phyloP scores from a whole-genome alignment of 768 basidiomycete genomes.

The Sistotremastrum niveocremeum region DNA sequence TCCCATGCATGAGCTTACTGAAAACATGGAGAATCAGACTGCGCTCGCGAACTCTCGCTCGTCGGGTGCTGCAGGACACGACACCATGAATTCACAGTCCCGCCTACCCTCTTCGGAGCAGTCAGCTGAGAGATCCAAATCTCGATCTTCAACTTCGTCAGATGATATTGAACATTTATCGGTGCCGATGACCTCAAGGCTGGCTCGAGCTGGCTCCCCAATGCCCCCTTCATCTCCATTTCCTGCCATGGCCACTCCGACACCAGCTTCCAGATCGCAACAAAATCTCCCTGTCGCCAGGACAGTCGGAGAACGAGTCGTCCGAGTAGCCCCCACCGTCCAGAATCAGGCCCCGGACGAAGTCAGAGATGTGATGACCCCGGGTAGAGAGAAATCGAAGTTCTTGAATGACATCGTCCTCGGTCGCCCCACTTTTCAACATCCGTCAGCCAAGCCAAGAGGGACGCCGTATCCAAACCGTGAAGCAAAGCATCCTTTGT shows the following conservation, averaged over 20 bases:
- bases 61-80: too few species aligned
- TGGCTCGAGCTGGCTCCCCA: not conserved
- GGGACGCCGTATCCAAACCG: conserved; percentile 36
- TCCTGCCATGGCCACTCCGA: not conserved
- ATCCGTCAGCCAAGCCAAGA: conserved; percentile 35
- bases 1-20: too few species aligned
- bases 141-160: not conserved
- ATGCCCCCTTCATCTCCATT: conserved; percentile 3
- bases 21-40: too few species aligned
- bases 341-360: not conserved
- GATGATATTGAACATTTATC: conserved; percentile 1
- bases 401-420: conserved; percentile 29
- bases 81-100: too few species aligned
- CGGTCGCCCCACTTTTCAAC: conserved; percentile 67
- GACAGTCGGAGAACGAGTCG: too few species aligned
- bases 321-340: too few species aligned
- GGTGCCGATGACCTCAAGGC: not conserved
- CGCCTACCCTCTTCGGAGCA: too few species aligned
- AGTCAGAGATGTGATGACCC: not conserved
- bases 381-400: too few species aligned
- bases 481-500: conserved; percentile 53
- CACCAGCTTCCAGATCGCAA: not conserved
- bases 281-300: too few species aligned
- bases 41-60: too few species aligned
- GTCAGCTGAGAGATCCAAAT: too few species aligned